These are phyloP conservation scores for Eutrema salsugineum DNA, from an alignment of 441 rosid genomes.

Conservation along the genomic window DNA sequence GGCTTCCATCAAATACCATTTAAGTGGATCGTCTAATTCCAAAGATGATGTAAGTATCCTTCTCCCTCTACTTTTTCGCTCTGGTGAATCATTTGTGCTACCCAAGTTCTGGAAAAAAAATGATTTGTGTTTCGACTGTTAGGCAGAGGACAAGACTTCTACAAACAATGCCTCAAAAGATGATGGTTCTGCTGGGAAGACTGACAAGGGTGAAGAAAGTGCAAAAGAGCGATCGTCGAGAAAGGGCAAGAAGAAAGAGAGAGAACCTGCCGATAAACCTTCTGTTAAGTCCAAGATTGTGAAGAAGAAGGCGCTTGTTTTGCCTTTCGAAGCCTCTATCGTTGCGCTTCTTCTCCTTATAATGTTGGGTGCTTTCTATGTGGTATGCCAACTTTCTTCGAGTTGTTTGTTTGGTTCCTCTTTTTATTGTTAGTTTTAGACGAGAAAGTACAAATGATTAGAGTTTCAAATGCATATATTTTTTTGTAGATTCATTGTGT, in stretches of 20 bases:
- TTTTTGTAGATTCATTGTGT: conserved; percentile 89
- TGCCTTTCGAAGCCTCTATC: conserved; percentile 80
- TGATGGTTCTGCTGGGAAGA: conserved; percentile 37
- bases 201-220: conserved; percentile 51
- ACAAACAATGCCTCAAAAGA: conserved; percentile 42
- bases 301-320: conserved; percentile 72
- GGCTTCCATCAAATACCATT: conserved; percentile 86
- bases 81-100: conserved; percentile 18
- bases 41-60: conserved; percentile 51
- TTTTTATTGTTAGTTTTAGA: background rate
- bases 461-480: conserved; percentile 4
- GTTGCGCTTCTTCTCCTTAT: conserved; percentile 80
- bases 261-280: conserved; percentile 52
- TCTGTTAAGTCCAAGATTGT: conserved; percentile 45
- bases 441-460: background rate
- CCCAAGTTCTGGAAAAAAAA: conserved; percentile 13
- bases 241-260: conserved; percentile 91
- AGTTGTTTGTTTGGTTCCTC: conserved; percentile 5
- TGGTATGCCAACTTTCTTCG: conserved; percentile 52
- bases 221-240: conserved; percentile 62
- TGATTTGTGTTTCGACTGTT: conserved; percentile 30
- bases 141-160: conserved; percentile 61
- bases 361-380: conserved; percentile 94
- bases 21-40: conserved; percentile 46
- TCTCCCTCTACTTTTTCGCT: conserved; percentile 3